A percentile compares a stretch with the other conserved stretches of the same genome.
Evolutionary conservation across 345 rosid genomes (phyloP).

Genomic region (Eucalyptus tenuipes): DNA sequence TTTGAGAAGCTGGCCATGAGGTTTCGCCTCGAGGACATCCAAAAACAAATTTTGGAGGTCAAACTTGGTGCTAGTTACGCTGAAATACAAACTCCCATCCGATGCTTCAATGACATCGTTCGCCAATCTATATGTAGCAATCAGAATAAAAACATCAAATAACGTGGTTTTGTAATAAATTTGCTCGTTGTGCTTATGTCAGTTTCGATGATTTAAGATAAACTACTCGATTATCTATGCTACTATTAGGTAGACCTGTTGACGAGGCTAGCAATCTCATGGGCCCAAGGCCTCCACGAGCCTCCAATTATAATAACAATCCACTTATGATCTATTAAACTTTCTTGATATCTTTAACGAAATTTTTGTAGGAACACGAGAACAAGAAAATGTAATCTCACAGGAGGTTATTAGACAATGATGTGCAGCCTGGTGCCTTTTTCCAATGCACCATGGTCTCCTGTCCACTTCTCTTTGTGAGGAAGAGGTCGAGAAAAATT

Average conservation of each 20-base stretch:
- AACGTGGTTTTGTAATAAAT: background rate
- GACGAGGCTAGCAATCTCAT: background rate
- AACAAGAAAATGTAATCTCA: background rate
- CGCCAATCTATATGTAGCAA: background rate
- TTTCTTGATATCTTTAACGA: background rate
- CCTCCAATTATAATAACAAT: background rate
- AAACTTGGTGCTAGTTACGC: conserved; percentile 33
- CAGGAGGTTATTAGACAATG: background rate
- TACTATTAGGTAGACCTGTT: background rate
- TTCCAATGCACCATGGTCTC: background rate
- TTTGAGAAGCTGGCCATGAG: conserved; percentile 40
- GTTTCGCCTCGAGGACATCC: conserved; percentile 38
- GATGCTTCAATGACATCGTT: conserved; percentile 18
- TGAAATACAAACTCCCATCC: conserved; percentile 39
- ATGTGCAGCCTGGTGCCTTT: background rate
- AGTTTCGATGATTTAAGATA: background rate
- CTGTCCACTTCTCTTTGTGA: background rate
- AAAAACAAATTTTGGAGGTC: conserved; percentile 15
- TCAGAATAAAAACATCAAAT: background rate
- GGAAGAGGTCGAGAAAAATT: background rate
- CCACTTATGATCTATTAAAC: background rate
- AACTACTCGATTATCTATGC: background rate
- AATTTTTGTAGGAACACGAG: background rate
- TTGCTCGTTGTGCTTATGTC: background rate
- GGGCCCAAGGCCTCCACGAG: background rate